Percentiles rank a stretch among this genome's conserved stretches.
phyloP scores from a whole-genome alignment of 768 basidiomycete species.

The Thelephora ganbajun region DNA sequence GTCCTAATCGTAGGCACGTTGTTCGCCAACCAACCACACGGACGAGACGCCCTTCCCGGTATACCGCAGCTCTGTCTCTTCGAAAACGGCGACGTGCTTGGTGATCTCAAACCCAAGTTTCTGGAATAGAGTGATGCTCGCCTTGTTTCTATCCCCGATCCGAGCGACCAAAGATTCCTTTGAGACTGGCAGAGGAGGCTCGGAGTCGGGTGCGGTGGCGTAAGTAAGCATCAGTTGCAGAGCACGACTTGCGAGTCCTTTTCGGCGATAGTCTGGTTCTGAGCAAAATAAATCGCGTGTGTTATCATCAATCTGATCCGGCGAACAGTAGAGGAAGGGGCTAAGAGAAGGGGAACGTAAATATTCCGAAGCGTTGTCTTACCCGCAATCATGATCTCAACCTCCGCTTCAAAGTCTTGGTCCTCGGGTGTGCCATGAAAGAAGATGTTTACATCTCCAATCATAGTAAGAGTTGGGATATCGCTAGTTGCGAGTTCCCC shows the following conservation, averaged over 20 bases:
- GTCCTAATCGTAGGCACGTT: neutral
- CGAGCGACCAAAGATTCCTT: slow-evolving; percentile 46
- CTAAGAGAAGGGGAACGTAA: neutral
- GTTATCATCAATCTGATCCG: neutral
- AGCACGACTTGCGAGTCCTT: slow-evolving; percentile 50
- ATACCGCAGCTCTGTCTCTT: slow-evolving; percentile 70
- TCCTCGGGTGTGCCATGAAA: slow-evolving; percentile 35
- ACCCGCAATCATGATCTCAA: slow-evolving; percentile 92
- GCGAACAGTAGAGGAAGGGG: slow-evolving; percentile 1
- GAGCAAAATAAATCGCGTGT: neutral
- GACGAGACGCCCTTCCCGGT: neutral
- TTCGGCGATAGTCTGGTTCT: slow-evolving; percentile 58
- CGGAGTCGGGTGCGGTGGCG: slow-evolving; percentile 25
- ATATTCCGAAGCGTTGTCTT: slow-evolving; percentile 6
- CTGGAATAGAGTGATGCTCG: slow-evolving; percentile 62
- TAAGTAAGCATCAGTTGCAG: slow-evolving; percentile 58
- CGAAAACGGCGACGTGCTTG: slow-evolving; percentile 59
- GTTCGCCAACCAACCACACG: slow-evolving; percentile 8
- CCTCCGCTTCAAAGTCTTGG: slow-evolving; percentile 53
- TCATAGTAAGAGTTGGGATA: slow-evolving; percentile 37
- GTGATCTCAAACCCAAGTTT: slow-evolving; percentile 63
- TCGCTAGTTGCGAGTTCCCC: slow-evolving; percentile 6
- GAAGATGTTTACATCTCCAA: slow-evolving; percentile 91
- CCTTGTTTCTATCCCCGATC: slow-evolving; percentile 52
- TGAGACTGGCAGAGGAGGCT: slow-evolving; percentile 26